These are phyloP conservation scores for Taphrina confusa DNA, from an alignment of 1,139 yeast genomes.

Conservation along the genomic window DNA sequence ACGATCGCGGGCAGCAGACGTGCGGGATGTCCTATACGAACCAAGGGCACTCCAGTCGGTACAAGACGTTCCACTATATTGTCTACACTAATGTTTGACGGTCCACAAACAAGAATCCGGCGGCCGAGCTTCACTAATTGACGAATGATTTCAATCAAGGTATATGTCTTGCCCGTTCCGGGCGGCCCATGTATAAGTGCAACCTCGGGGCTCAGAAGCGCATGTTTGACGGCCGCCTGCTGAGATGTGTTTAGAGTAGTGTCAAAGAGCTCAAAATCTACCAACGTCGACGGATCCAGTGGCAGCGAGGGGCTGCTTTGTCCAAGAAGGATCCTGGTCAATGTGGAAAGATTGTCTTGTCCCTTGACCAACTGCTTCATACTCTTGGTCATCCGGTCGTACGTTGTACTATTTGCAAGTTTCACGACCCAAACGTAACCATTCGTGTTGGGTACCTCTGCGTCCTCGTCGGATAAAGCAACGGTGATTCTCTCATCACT, in stretches of 20 bases:
- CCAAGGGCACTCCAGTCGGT: conserved; percentile 55
- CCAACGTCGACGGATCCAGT: conserved; percentile 16
- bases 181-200: conserved; percentile 76
- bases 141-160: conserved; percentile 78
- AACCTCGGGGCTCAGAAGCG: conserved; percentile 53
- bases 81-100: conserved; percentile 88
- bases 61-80: conserved; percentile 76
- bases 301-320: conserved; percentile 38
- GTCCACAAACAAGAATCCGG: conserved; percentile 85
- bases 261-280: conserved; percentile 52
- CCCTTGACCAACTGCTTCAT: conserved; percentile 63
- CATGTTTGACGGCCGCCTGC: conserved; percentile 59
- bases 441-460: conserved; percentile 43
- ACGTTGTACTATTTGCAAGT: conserved; percentile 48
- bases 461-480: conserved; percentile 60
- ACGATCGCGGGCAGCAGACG: conserved; percentile 65
- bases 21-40: conserved; percentile 93
- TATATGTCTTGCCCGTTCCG: conserved; percentile 81
- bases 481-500: conserved; percentile 54
- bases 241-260: conserved; percentile 68
- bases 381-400: conserved; percentile 73
- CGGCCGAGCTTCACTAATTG: conserved; percentile 66
- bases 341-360: conserved; percentile 43
- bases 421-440: conserved; percentile 49
- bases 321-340: conserved; percentile 45